Conservation (phyloP, 2,329 filamentous ascomycete species). For the Clarireedia homoeocarpa region DNA sequence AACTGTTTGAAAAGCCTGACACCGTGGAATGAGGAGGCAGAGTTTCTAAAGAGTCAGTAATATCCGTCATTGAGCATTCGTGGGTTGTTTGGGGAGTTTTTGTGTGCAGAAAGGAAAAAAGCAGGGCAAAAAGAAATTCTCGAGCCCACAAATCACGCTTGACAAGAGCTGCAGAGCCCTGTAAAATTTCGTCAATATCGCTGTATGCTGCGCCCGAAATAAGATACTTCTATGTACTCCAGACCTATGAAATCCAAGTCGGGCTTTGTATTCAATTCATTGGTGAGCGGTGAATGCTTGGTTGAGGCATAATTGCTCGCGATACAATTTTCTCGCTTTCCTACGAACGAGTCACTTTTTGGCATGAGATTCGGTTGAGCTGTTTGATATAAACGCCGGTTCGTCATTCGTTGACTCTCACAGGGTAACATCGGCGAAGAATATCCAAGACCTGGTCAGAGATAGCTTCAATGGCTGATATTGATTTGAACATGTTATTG, state of each 20-base stretch:
- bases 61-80: neutral
- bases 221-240: neutral
- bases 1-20: slow-evolving; percentile 1
- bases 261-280: slow-evolving; percentile 13
- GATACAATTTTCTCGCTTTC: neutral
- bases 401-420: slow-evolving; percentile 25
- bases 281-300: slow-evolving; percentile 18
- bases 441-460: neutral
- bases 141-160: slow-evolving; percentile 4
- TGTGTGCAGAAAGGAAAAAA: neutral
- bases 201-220: slow-evolving; percentile 14
- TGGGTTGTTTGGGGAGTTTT: neutral
- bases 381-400: slow-evolving; percentile 18
- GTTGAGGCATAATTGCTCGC: slow-evolving; percentile 17
- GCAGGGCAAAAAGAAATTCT: neutral
- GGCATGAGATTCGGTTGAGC: slow-evolving; percentile 5
- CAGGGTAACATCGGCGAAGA: neutral
- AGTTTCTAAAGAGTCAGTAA: neutral
- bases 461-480: neutral
- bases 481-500: neutral
- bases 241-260: slow-evolving; percentile 22
- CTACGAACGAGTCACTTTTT: neutral
- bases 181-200: neutral
- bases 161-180: slow-evolving; percentile 3
- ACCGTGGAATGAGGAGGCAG: neutral